Base-by-base conservation (phyloP, 2,329 filamentous ascomycete genomes). In the Paramyrothecium roridum region DNA sequence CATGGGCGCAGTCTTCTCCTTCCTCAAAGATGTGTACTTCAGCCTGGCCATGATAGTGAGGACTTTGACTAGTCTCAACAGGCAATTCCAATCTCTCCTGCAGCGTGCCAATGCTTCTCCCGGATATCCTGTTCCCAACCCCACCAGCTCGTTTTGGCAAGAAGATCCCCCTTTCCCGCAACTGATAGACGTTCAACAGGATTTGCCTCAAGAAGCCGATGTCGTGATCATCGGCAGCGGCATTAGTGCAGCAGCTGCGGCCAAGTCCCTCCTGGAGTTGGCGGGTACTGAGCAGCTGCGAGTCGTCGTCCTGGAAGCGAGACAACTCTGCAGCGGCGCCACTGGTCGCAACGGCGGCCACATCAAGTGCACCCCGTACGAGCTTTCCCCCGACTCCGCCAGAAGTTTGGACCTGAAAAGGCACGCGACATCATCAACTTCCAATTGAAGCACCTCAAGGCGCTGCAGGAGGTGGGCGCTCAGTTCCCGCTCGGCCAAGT, bases 171-270 rank as follows among this genome's bases (percentile, higher is more conserved):
- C 77, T 0, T 75, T 72, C 61, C 74, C 75, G 3, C 66, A 73
- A 20, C 68, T 80, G 12, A 69, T 72, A 50, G 59, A 73, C 50
- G 61, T 66, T 2, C 66, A 67, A 33, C 57, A 64, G 2, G 56
- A 57, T 2, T 62, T 80, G 8, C 75, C 77, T 0, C 48, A 61
- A 2, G 62, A 68, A 8, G 75, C 73, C 7, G 81, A 84, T 55
- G 65, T 82, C 2, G 74, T 80, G 19, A 74, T 84, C 45, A 76
- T 84, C 58, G 80, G 82, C 21, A 82, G 80, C 37, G 82, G 82
- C 2, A 83, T 84, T 56, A 78, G 80, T 2, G 79, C 74, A 11
- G 74, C 72, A 4, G 61, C 67, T 1, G 59, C 66, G 1, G 63
- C 62, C 2, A 70, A 61, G 54, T 62, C 65, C 1, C 55, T 69